These are phyloP conservation scores for Sisymbrium altissimum DNA, from an alignment of 345 rosid species.

Conservation along the genomic window DNA sequence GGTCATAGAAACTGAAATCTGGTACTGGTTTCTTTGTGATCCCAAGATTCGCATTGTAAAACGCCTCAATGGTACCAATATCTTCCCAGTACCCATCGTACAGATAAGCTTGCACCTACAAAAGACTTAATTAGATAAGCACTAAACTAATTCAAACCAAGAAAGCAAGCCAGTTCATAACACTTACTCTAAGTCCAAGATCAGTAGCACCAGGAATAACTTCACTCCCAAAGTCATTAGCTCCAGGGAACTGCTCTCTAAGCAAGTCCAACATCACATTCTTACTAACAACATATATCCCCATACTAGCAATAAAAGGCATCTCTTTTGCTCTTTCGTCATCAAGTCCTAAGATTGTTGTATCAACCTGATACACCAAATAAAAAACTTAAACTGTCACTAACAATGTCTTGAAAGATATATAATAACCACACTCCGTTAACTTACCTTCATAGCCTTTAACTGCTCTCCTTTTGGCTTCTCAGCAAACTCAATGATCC, in stretches of 20 bases:
- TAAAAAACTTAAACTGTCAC: not conserved
- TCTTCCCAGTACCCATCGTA: slow-evolving; percentile 99
- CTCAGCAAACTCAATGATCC: slow-evolving; percentile 87
- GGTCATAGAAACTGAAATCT: slow-evolving; percentile 97
- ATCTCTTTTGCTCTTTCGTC: slow-evolving; percentile 85
- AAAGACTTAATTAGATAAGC: not conserved
- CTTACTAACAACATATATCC: slow-evolving; percentile 92
- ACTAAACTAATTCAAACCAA: not conserved
- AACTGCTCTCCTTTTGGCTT: slow-evolving; percentile 94
- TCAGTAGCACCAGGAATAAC: slow-evolving; percentile 98
- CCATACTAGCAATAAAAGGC: slow-evolving; percentile 99
- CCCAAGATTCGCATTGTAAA: slow-evolving; percentile 93
- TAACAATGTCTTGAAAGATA: not conserved
- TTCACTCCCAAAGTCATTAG: slow-evolving; percentile 99
- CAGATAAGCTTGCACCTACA: slow-evolving; percentile 93
- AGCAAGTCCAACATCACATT: slow-evolving; percentile 87
- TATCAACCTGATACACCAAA: slow-evolving; percentile 65
- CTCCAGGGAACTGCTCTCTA: slow-evolving; percentile 86
- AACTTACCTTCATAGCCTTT: slow-evolving; percentile 76
- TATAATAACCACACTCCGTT: not conserved
- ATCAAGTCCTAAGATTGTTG: slow-evolving; percentile 90
- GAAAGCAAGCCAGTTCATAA: not conserved
- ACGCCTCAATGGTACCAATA: slow-evolving; percentile 95
- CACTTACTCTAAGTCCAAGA: slow-evolving; percentile 75
- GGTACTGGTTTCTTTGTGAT: slow-evolving; percentile 97